Conservation (phyloP, 768 basidiomycete species). For the Termitomyces sp. region DNA sequence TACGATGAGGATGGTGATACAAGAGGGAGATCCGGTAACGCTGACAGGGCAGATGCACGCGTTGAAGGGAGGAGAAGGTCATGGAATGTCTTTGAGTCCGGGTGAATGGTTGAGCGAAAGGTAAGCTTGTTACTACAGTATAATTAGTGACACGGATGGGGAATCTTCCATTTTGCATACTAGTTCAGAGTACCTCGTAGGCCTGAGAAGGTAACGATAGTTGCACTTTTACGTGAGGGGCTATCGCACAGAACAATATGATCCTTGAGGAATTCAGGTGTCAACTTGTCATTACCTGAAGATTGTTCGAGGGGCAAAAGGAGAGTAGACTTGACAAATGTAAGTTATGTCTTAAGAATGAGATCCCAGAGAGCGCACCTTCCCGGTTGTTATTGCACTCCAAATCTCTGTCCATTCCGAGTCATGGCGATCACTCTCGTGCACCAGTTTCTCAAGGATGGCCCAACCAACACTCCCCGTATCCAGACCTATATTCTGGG, state of each 20-base stretch:
- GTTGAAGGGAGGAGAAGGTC: conserved; percentile 29
- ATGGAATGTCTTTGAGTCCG: conserved; percentile 33
- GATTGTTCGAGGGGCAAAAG: conserved; percentile 67
- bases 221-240: conserved; percentile 37
- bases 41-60: conserved; percentile 24
- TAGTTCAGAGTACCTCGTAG: conserved; percentile 64
- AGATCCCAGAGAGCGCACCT: conserved; percentile 40
- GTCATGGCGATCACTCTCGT: conserved; percentile 39
- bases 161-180: conserved; percentile 31
- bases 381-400: conserved; percentile 55
- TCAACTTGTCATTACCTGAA: conserved; percentile 49
- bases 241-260: conserved; percentile 70
- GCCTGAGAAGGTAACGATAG: conserved; percentile 77
- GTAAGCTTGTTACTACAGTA: conserved; percentile 31
- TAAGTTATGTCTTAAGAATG: not conserved
- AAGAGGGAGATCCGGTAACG: conserved; percentile 53
- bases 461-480: conserved; percentile 65
- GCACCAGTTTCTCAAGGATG: conserved; percentile 66
- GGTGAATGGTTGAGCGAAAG: conserved; percentile 37
- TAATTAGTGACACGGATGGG: not conserved
- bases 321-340: conserved; percentile 50
- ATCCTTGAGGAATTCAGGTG: conserved; percentile 74
- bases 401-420: conserved; percentile 72
- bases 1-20: conserved; percentile 31
- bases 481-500: conserved; percentile 64